Conservation (phyloP, 352 stramenopile genomes). For the Blastocystis sp. region DNA sequence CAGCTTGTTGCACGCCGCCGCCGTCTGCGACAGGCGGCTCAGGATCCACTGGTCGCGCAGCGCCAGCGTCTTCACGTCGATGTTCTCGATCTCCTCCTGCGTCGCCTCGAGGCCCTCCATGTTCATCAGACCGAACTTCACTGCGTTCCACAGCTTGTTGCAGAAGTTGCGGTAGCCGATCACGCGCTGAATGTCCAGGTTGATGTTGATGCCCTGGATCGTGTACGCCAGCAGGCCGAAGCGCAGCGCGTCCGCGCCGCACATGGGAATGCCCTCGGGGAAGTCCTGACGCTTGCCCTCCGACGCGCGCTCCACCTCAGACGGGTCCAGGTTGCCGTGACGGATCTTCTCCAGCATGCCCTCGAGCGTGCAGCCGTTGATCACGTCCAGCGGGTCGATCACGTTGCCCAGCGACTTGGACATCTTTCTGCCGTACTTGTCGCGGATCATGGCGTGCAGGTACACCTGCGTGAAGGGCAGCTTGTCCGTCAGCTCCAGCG, state of each 20-base stretch:
- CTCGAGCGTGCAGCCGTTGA: slow-evolving; percentile 91
- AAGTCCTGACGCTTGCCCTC: slow-evolving; percentile 94
- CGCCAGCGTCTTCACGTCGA: slow-evolving; percentile 80
- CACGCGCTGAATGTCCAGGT: slow-evolving; percentile 98
- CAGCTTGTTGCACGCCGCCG: slow-evolving; percentile 80
- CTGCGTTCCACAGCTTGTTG: slow-evolving; percentile 99
- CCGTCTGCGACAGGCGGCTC: slow-evolving; percentile 81
- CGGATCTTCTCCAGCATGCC: slow-evolving; percentile 89
- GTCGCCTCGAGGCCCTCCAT: slow-evolving; percentile 82
- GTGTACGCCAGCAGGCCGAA: slow-evolving; percentile 95
- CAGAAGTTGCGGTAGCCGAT: slow-evolving; percentile 99
- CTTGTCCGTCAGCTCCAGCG: slow-evolving; percentile 91
- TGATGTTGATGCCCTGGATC: slow-evolving; percentile 92
- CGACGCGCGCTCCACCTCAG: slow-evolving; percentile 92
- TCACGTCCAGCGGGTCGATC: slow-evolving; percentile 97
- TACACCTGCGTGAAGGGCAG: slow-evolving; percentile 98
- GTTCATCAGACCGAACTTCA: slow-evolving; percentile 94
- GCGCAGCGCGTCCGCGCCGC: slow-evolving; percentile 94
- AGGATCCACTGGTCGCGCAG: slow-evolving; percentile 85
- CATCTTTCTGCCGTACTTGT: slow-evolving; percentile 99
- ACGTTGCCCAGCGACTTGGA: slow-evolving; percentile 99
- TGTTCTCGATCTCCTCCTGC: slow-evolving; percentile 34
- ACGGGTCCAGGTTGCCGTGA: slow-evolving; percentile 91
- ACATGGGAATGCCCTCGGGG: slow-evolving; percentile 95
- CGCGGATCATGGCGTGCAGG: slow-evolving; percentile 98